Conservation (phyloP, 371 early-diverging fungal species). For the Cokeromyces recurvatus region DNA sequence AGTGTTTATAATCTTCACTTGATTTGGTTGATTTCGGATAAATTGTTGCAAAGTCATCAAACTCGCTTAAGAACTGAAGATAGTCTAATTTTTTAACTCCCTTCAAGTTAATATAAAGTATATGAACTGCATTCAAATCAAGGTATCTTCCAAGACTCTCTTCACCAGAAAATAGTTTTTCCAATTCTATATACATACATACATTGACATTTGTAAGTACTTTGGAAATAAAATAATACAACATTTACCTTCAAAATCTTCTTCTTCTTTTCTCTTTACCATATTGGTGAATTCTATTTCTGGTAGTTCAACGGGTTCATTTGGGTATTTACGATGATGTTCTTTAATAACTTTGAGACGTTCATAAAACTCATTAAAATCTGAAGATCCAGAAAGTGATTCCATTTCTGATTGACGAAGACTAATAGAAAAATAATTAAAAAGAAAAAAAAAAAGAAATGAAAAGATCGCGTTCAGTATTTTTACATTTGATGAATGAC, state of each 20-base stretch:
- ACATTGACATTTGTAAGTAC: no score
- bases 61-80: conserved; percentile 69
- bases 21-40: conserved; percentile 62
- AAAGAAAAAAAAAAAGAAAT: no score
- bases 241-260: conserved; percentile 50
- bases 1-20: conserved; percentile 61
- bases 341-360: conserved; percentile 81
- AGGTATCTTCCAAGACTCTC: conserved; percentile 84
- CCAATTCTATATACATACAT: conserved; percentile 63
- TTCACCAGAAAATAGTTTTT: conserved; percentile 89
- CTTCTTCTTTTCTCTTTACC: conserved; percentile 49
- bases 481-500: no score
- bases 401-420: conserved; percentile 70
- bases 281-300: conserved; percentile 67
- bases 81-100: conserved; percentile 72
- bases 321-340: conserved; percentile 80
- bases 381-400: conserved; percentile 64
- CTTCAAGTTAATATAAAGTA: conserved; percentile 79
- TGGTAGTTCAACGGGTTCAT: conserved; percentile 72
- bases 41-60: conserved; percentile 61
- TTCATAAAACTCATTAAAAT: conserved; percentile 85
- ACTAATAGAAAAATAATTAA: conserved; percentile 27
- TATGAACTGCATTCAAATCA: conserved; percentile 79
- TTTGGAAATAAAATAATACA: background rate
- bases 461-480: background rate